Evolutionary conservation across 306 rosid species (phyloP).

Genomic region (Mimosa pudica): DNA sequence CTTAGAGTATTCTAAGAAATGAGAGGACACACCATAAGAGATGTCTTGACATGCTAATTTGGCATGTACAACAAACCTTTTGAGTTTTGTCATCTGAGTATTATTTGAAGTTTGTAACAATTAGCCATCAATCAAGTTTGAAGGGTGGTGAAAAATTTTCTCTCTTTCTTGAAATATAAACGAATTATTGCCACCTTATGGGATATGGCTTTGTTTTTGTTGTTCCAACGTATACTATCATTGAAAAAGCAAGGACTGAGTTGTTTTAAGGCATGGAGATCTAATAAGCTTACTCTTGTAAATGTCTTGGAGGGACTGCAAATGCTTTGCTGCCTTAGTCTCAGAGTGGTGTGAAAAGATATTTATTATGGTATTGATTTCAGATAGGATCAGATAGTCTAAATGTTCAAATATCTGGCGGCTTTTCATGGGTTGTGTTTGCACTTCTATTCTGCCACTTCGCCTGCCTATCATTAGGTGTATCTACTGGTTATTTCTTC

Average conservation of each 20-base stretch:
- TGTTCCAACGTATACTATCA: not conserved
- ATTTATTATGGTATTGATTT: slow-evolving; percentile 17
- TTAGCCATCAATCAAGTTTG: not conserved
- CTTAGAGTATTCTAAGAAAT: not conserved
- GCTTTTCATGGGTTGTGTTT: slow-evolving; percentile 6
- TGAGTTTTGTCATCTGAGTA: not conserved
- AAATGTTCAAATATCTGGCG: not conserved
- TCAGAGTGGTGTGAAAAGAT: slow-evolving; percentile 7
- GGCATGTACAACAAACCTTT: slow-evolving; percentile 1
- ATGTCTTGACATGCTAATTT: not conserved
- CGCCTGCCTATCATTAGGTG: slow-evolving; percentile 20
- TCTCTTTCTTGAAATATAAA: not conserved
- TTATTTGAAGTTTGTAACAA: not conserved
- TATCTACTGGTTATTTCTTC: slow-evolving; percentile 6
- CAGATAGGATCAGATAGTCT: slow-evolving; percentile 15
- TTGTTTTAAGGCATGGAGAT: not conserved
- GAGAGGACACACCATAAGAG: not conserved
- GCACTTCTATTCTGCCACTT: slow-evolving; percentile 16
- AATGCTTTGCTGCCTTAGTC: not conserved
- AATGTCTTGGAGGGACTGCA: not conserved
- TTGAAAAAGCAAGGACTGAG: not conserved
- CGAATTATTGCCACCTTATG: not conserved
- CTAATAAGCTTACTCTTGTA: not conserved
- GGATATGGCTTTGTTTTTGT: too few species aligned
- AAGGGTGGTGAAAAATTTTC: not conserved